Evolutionary conservation across 2,329 filamentous ascomycete species (phyloP), one percentile per base, ranked within the genome.

Genomic region (Chrysoporthe austroafricana): DNA sequence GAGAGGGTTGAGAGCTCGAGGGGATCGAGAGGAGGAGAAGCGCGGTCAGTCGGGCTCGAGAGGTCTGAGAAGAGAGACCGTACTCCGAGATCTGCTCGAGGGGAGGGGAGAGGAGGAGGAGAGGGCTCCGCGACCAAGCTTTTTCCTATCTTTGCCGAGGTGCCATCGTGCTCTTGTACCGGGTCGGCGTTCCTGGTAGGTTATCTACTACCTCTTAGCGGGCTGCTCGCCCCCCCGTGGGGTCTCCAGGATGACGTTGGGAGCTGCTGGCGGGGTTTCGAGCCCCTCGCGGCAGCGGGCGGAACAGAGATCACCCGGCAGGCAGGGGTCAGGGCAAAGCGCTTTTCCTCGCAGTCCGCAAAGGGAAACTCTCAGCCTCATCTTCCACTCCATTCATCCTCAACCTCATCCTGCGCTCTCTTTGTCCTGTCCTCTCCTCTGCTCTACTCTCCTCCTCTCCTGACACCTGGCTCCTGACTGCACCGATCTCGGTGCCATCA

Each of bases 91-190:
- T n/a, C 46, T 44, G 36, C 16, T 34, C n/a, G 44, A 56, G 34
- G 21, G n/a, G 18, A 5, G 6, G 36, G 57, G 26, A 34, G 26
- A 34, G 11, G 36, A 32, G 18, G 42, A 26, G 18, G 39, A 43
- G 56, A 39, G n/a, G 13, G 16, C 36, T 43, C 26, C 3, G 26
- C 13, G 2, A 50, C 8, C 34, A 46, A 5, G 26, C 26, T 48
- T 26, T 32, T 36, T 61, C 9, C 34, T 16, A 8, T 21, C 59
- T 46, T 32, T 48, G 43, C 59, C 42, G 21, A 46, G 59, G 43
- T 21, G 21, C 13, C 26, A 32, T 21, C 5, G 26, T 34, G 42
- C 76, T 81, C 84, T 84, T 48, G 32, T 69, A 44, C 11, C 8
- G 42, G 16, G 50, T 34, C 50, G 50, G 26, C 13, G 26, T 3